A percentile compares a stretch with the other conserved stretches of the same genome.
phyloP scores from a whole-genome alignment of 352 stramenopile genomes.

The Phytophthora vignae region DNA sequence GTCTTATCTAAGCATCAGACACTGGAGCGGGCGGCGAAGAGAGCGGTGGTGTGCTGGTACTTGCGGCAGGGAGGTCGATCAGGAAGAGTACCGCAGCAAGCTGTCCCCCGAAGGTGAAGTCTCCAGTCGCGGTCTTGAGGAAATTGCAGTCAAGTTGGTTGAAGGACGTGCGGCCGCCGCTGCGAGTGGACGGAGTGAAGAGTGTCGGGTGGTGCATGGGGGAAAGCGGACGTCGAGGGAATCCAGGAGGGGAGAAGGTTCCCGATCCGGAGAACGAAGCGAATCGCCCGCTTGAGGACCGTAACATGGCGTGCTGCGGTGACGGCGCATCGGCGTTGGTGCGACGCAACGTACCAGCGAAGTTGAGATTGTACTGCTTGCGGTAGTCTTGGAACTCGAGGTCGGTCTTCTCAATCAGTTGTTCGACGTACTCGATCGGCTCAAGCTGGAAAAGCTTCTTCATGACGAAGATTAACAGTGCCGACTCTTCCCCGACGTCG shows the following conservation, averaged over 20 bases:
- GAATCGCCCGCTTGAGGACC: constrained; percentile 39
- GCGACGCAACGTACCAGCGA: constrained; percentile 34
- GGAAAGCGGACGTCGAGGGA: constrained; percentile 5
- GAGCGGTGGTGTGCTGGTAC: neutral
- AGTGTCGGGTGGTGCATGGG: constrained; percentile 33
- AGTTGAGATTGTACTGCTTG: constrained; percentile 49
- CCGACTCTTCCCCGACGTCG: constrained; percentile 21
- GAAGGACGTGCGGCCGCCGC: constrained; percentile 39
- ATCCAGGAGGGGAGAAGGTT: constrained; percentile 27
- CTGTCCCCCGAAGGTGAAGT: constrained; percentile 56
- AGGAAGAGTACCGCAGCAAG: constrained; percentile 61
- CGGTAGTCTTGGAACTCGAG: constrained; percentile 51
- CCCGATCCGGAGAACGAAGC: constrained; percentile 49
- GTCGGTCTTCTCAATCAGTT: constrained; percentile 47
- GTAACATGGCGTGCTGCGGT: constrained; percentile 27
- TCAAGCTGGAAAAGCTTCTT: constrained; percentile 54
- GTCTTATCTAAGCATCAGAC: neutral
- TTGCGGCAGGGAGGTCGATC: constrained; percentile 18
- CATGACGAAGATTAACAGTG: constrained; percentile 49
- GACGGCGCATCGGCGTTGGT: constrained; percentile 39
- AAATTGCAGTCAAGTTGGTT: constrained; percentile 42
- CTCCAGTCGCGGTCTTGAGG: constrained; percentile 34
- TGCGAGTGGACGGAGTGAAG: constrained; percentile 24
- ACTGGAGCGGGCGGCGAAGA: neutral
- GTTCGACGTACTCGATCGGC: constrained; percentile 53